Percentiles rank a stretch among this genome's conserved stretches.
Evolutionary conservation across 192 early-diverging fungal species (phyloP).

Genomic region (Spinellus fusiger): DNA sequence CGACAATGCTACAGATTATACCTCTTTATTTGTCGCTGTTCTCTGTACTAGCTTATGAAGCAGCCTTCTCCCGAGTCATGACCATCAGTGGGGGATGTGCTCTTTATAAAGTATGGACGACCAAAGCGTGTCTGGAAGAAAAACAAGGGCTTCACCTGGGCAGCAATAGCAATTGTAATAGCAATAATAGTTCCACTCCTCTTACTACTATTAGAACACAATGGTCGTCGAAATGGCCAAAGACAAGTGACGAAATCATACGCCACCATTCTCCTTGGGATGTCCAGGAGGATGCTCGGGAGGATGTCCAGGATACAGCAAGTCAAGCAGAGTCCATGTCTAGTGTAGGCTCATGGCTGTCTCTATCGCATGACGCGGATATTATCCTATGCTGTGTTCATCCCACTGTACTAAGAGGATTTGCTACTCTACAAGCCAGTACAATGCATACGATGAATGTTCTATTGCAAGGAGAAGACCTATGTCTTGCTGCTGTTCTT

Average conservation of each 20-base stretch:
- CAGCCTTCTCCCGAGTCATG: conserved; percentile 53
- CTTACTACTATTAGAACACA: background rate
- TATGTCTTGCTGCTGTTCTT: conserved; percentile 18
- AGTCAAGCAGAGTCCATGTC: background rate
- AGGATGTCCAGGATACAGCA: no score
- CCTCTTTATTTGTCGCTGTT: conserved; percentile 60
- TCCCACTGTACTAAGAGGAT: conserved; percentile 24
- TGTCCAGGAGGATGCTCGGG: background rate
- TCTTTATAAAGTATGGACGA: conserved; percentile 61
- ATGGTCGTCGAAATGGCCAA: conserved; percentile 6
- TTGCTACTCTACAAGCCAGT: conserved; percentile 14
- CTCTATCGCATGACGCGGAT: background rate
- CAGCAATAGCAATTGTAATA: conserved; percentile 6
- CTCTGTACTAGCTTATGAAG: conserved; percentile 56
- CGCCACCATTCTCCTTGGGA: background rate
- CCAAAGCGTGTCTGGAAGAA: conserved; percentile 23
- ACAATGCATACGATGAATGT: conserved; percentile 29
- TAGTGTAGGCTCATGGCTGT: background rate
- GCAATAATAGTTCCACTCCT: background rate
- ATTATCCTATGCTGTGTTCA: conserved; percentile 26
- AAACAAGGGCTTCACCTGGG: conserved; percentile 6
- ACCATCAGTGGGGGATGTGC: conserved; percentile 58
- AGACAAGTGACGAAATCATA: conserved; percentile 12
- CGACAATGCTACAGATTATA: conserved; percentile 63
- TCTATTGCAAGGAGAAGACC: conserved; percentile 28